Evolutionary conservation across 495 filamentous ascomycete genomes (phyloP).

Genomic region (Neurospora sp.): DNA sequence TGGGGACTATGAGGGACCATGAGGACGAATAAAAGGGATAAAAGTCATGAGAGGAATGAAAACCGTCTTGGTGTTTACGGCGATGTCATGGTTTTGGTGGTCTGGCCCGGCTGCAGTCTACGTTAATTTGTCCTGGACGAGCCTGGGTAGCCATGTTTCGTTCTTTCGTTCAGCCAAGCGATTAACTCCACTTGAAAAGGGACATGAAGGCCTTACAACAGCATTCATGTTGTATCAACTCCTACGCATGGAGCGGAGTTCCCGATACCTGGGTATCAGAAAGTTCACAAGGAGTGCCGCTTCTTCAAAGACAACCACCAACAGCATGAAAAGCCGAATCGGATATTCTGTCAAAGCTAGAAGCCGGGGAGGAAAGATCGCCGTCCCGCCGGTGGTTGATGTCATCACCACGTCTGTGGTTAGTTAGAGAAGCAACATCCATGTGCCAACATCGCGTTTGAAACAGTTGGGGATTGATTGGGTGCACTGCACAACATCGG

Average conservation of each 20-base stretch:
- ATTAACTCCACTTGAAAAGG: slow-evolving; percentile 1
- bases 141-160: slow-evolving; percentile 4
- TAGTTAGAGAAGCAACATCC: background rate
- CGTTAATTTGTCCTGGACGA: too few relatives aligned
- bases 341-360: background rate
- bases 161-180: slow-evolving; percentile 1
- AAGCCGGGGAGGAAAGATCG: background rate
- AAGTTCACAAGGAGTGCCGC: background rate
- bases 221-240: background rate
- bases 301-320: background rate
- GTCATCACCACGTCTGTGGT: background rate
- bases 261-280: background rate
- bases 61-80: too few relatives aligned
- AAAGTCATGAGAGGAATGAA: too few relatives aligned
- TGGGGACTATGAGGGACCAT: too few relatives aligned
- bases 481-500: background rate
- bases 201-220: background rate
- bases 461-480: background rate
- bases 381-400: background rate
- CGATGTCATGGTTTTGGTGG: too few relatives aligned
- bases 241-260: background rate
- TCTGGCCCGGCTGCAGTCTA: too few relatives aligned
- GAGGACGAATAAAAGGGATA: too few relatives aligned
- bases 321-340: background rate
- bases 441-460: background rate